Conservation (phyloP, 2,329 filamentous ascomycete species). For the Hypoxylon sp. region DNA sequence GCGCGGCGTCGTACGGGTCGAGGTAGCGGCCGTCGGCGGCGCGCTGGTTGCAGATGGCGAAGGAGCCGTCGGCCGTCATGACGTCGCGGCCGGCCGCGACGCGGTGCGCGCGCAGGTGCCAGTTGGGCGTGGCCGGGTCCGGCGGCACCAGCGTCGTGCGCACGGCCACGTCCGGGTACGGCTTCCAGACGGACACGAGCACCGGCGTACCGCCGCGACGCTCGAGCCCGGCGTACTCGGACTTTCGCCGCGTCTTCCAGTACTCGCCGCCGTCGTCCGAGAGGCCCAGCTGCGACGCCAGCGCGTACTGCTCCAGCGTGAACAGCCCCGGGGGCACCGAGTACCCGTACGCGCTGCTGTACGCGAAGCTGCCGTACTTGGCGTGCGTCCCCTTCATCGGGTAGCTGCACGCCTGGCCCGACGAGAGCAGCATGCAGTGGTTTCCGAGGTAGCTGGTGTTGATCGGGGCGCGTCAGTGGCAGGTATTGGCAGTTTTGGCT, state of each 20-base stretch:
- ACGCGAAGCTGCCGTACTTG: conserved; percentile 82
- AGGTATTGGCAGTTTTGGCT: neutral
- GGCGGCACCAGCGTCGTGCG: conserved; percentile 72
- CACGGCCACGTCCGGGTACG: conserved; percentile 73
- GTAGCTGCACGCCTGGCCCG: conserved; percentile 83
- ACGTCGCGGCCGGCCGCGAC: conserved; percentile 68
- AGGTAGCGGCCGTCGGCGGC: conserved; percentile 58
- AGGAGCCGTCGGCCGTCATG: conserved; percentile 77
- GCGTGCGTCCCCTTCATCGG: conserved; percentile 82
- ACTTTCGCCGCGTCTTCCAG: conserved; percentile 78
- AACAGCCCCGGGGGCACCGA: conserved; percentile 79
- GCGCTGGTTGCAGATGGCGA: conserved; percentile 69
- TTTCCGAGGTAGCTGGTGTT: conserved; percentile 67
- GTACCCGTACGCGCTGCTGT: conserved; percentile 78
- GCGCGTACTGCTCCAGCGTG: conserved; percentile 77
- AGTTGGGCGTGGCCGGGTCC: conserved; percentile 64
- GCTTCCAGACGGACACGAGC: conserved; percentile 74
- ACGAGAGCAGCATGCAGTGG: conserved; percentile 78
- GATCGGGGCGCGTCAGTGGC: conserved; percentile 12
- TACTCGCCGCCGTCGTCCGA: conserved; percentile 80
- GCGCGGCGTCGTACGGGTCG: conserved; percentile 56
- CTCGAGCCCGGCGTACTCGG: conserved; percentile 70
- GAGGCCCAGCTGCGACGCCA: conserved; percentile 77
- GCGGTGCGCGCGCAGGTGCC: conserved; percentile 73
- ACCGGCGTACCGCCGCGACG: conserved; percentile 62